phyloP scores from a whole-genome alignment of 2,329 filamentous ascomycete species.

The Colletotrichum magnum region DNA sequence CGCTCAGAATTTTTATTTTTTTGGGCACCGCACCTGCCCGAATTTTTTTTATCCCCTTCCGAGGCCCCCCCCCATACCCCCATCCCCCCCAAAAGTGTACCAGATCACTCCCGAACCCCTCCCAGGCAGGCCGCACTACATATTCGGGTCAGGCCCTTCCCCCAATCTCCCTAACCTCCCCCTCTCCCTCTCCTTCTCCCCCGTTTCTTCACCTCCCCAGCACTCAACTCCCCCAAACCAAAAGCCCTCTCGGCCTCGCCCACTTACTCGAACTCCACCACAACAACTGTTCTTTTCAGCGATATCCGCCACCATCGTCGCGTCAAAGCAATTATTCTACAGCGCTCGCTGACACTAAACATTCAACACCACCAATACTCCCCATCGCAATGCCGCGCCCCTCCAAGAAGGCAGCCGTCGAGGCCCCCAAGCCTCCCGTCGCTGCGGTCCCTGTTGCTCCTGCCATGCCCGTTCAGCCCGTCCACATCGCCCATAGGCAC shows the following conservation, averaged over 20 bases:
- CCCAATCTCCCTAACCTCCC: slow-evolving; percentile 40
- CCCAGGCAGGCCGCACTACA: slow-evolving; percentile 37
- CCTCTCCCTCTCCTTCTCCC: slow-evolving; percentile 43
- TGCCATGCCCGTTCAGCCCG: slow-evolving; percentile 48
- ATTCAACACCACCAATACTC: slow-evolving; percentile 36
- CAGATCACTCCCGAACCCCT: slow-evolving; percentile 40
- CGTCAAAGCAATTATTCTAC: slow-evolving; percentile 34
- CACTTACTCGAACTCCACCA: slow-evolving; percentile 45
- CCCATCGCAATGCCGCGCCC: slow-evolving; percentile 60
- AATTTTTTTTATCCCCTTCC: slow-evolving; percentile 44
- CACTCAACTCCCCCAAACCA: slow-evolving; percentile 29
- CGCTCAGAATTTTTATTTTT: slow-evolving; percentile 24
- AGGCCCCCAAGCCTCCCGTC: slow-evolving; percentile 53
- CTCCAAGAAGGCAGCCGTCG: slow-evolving; percentile 58
- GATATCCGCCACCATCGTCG: slow-evolving; percentile 25
- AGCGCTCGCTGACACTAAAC: slow-evolving; percentile 31
- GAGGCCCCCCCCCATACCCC: slow-evolving; percentile 42
- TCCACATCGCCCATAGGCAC: slow-evolving; percentile 46
- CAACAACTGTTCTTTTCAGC: slow-evolving; percentile 43
- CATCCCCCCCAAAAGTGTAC: slow-evolving; percentile 34
- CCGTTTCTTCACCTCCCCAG: slow-evolving; percentile 38
- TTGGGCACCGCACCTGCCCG: slow-evolving; percentile 49
- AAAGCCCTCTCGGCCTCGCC: slow-evolving; percentile 45
- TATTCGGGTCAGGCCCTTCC: slow-evolving; percentile 39
- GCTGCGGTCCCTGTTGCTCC: slow-evolving; percentile 51